These are phyloP conservation scores for Juglanconis juglandina DNA, from an alignment of 2,329 filamentous ascomycete species.

Conservation along the genomic window DNA sequence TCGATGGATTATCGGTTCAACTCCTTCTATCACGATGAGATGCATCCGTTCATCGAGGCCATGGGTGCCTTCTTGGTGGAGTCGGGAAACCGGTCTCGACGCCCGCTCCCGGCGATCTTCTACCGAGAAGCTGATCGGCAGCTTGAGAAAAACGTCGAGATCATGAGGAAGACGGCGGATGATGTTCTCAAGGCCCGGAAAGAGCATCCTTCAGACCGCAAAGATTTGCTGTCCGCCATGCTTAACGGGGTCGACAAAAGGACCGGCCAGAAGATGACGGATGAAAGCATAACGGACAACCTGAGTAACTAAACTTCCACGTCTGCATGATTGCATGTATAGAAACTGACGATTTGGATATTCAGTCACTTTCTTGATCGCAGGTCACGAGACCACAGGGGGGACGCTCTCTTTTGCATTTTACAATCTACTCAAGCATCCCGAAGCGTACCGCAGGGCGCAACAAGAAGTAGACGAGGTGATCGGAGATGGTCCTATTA, in stretches of 20 bases:
- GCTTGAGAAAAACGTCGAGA: constrained; percentile 51
- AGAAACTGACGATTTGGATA: neutral
- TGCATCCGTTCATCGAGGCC: constrained; percentile 67
- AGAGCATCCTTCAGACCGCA: constrained; percentile 51
- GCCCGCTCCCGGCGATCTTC: constrained; percentile 47
- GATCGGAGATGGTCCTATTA: constrained; percentile 55
- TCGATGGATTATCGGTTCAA: constrained; percentile 74
- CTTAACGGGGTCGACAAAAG: constrained; percentile 63
- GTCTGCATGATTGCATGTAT: no score
- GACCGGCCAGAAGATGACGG: constrained; percentile 62
- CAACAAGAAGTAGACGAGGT: constrained; percentile 67
- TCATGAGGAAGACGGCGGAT: constrained; percentile 52
- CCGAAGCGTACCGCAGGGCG: constrained; percentile 55
- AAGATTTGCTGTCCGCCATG: constrained; percentile 69
- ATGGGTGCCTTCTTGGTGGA: constrained; percentile 64
- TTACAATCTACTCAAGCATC: constrained; percentile 63
- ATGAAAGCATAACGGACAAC: constrained; percentile 63
- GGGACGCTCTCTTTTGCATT: constrained; percentile 64
- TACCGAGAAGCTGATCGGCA: constrained; percentile 47
- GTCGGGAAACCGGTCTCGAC: constrained; percentile 46
- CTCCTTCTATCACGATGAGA: constrained; percentile 64
- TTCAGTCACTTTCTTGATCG: constrained; percentile 62
- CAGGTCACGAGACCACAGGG: constrained; percentile 69
- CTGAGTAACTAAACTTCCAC: constrained; percentile 39
- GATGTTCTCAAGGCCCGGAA: constrained; percentile 61